Percentiles rank a stretch among this genome's conserved stretches.
Conservation (phyloP, 371 early-diverging fungal genomes). For the Mortierella sp. region DNA sequence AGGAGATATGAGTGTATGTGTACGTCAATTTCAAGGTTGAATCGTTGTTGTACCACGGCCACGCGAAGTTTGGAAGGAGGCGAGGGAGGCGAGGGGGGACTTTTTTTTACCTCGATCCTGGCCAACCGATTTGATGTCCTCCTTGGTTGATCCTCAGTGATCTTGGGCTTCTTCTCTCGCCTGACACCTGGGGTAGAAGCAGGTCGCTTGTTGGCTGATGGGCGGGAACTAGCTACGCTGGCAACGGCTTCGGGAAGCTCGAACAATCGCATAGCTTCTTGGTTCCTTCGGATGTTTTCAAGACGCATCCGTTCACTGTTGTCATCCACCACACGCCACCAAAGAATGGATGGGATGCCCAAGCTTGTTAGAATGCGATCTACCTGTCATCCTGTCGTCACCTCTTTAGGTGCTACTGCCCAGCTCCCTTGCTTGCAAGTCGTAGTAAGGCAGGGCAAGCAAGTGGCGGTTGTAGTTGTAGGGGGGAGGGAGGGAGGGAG, state of each 20-base stretch:
- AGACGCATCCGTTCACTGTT: constrained; percentile 40
- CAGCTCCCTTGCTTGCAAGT: too few species aligned
- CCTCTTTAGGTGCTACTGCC: too few species aligned
- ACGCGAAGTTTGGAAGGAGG: too few species aligned
- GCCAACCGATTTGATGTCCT: constrained; percentile 35
- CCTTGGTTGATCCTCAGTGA: constrained; percentile 21
- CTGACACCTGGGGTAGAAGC: constrained; percentile 36
- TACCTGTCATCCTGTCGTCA: too few species aligned
- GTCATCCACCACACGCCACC: too few species aligned
- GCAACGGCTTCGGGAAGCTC: constrained; percentile 23
- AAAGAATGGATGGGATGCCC: too few species aligned
- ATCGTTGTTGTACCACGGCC: too few species aligned
- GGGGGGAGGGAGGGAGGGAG: neutral
- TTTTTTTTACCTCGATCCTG: constrained; percentile 29
- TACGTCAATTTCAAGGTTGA: too few species aligned
- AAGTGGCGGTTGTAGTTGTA: too few species aligned
- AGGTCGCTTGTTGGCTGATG: constrained; percentile 24
- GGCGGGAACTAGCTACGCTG: constrained; percentile 8
- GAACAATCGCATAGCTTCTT: constrained; percentile 39
- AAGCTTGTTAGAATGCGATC: too few species aligned
- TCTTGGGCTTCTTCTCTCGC: constrained; percentile 38
- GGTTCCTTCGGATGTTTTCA: constrained; percentile 47
- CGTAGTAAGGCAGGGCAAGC: too few species aligned
- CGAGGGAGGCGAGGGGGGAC: too few species aligned
- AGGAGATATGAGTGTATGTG: neutral